Base-by-base conservation (phyloP, 202 grass and related monocot genomes). In the Elaeis oleifera region DNA sequence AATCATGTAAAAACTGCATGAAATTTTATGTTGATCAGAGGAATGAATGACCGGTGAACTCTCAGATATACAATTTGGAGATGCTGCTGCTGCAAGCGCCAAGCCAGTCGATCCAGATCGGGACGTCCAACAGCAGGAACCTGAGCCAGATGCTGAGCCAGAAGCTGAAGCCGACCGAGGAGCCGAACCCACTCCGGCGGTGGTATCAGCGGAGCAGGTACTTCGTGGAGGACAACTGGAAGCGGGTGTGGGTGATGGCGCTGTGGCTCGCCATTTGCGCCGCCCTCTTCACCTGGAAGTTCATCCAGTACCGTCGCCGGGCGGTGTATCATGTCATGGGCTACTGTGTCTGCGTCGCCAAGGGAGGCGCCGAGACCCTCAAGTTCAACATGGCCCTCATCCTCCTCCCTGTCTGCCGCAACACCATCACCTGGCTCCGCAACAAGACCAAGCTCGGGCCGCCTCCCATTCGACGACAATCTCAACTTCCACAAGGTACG, bases 371-470 rank as follows among this genome's bases (percentile, higher is more conserved):
- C 23, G 87, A 96, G 77, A 89, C 84, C 56, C 79, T 91, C 57
- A 96, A 96, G 76, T 96, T 96, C 74, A 96, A 96, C 76, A 96
- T 96, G 92, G 92, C 92, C 8, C 71, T 96, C 27, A 81, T 86
- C 78, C 75, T 96, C n/a, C 79, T 96, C 16, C 92, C 92, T 0
- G 81, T 96, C 0, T 91, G 87, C 83, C 87, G 92, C 25, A 96
- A 91, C 87, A 81, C 87, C 27, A 77, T 96, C 79, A 96, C 92
- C 4, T 91, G 84, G 92, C 13, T 96, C 14, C 78, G 87, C 19
- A 89, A 89, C 80, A 77, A 80, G 27, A 72, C 77, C 52, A 71
- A 51, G 5, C 53, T 67, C 1, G 81, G 53, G 24, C 73, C 14
- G 54, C 58, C 57, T 91, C 3, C 87, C 92, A 0, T 91, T 86